A percentile compares a stretch with the other conserved stretches of the same genome.
phyloP scores from a whole-genome alignment of 2,329 filamentous ascomycete genomes.

The Colletotrichum sp. region DNA sequence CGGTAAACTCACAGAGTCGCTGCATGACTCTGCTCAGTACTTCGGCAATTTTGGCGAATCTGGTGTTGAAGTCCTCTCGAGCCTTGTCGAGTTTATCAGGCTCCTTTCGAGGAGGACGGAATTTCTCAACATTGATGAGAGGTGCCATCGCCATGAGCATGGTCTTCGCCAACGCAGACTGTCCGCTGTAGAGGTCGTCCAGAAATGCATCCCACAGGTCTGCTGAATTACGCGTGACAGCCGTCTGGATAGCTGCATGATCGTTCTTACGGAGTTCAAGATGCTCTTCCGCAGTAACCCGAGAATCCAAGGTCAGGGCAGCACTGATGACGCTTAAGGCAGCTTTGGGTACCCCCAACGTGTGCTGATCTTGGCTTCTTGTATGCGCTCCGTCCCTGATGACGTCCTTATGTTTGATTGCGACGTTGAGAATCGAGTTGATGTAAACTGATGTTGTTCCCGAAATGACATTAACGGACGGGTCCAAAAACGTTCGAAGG shows the following conservation, averaged over 20 bases:
- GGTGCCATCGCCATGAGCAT: slow-evolving; percentile 74
- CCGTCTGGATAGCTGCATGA: slow-evolving; percentile 60
- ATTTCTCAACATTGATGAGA: slow-evolving; percentile 77
- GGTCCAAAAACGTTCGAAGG: slow-evolving; percentile 58
- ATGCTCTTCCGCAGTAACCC: slow-evolving; percentile 44
- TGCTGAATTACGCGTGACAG: slow-evolving; percentile 72
- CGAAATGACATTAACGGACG: slow-evolving; percentile 37
- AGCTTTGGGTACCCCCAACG: slow-evolving; percentile 49
- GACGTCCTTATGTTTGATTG: slow-evolving; percentile 65
- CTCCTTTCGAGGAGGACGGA: slow-evolving; percentile 59
- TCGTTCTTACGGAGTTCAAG: slow-evolving; percentile 20
- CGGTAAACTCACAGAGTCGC: slow-evolving; percentile 76
- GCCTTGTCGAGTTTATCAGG: slow-evolving; percentile 39
- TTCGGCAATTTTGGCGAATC: slow-evolving; percentile 60
- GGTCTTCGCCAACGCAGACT: slow-evolving; percentile 74
- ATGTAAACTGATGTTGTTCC: slow-evolving; percentile 65
- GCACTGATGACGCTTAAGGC: slow-evolving; percentile 56
- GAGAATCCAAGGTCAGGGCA: slow-evolving; percentile 53
- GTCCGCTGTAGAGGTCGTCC: slow-evolving; percentile 67
- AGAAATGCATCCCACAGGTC: slow-evolving; percentile 81
- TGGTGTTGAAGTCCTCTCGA: slow-evolving; percentile 77
- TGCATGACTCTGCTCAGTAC: slow-evolving; percentile 77
- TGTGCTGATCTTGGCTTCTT: slow-evolving; percentile 33
- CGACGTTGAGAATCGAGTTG: slow-evolving; percentile 68
- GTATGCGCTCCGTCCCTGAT: slow-evolving; percentile 57